Base-by-base conservation (phyloP, 495 filamentous ascomycete species). In the Xylaria intraflava region DNA sequence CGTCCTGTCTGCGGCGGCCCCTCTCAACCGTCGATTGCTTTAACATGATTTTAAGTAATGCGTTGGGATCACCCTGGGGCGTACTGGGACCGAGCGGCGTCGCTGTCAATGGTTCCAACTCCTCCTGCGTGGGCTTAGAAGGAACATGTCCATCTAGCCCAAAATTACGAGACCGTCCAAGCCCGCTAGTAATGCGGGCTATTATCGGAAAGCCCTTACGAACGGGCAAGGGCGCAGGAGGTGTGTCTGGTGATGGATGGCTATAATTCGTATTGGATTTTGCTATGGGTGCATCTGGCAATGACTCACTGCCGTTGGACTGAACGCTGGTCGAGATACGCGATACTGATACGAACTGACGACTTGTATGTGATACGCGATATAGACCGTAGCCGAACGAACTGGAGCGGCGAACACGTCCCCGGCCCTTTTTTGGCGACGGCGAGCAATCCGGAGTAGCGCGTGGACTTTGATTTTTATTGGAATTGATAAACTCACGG, bases 21-120 rank as follows among this genome's bases (percentile, higher is more conserved):
- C 93, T 90, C 56, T 96, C 91, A 17, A 78, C 79, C 6, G 82
- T 80, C 6, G 84, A 87, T 31, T 96, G 75, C 63, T 94, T 93
- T 4, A 87, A 78, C 1, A 55, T 45, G 7, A 52, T 46, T 20
- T 41, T 64, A n/a, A 56, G 51, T 17, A 62, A 11, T 3, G 58
- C 41, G 3, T 55, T 50, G 2, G 48, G 41, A 14, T 52, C 56
- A 7, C 54, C 48, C n/a, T 24, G 53, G n/a, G 57, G 23, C 0
- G 51, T 26, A 6, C 24, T 27, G 10, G 31, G 38, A 17, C 53
- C 46, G 0, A 44, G 53, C 4, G 42, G 24, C 22, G 19, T n/a
- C 6, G 33, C 23, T 3, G 17, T 17, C 22, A 42, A 36, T 1
- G 49, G 30, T n/a, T 22, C 27, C 17, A 19, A 16, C 12, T 45